Evolutionary conservation across 345 rosid genomes (phyloP), one percentile per base, ranked within the genome.

Genomic region (Arabis alpina): DNA sequence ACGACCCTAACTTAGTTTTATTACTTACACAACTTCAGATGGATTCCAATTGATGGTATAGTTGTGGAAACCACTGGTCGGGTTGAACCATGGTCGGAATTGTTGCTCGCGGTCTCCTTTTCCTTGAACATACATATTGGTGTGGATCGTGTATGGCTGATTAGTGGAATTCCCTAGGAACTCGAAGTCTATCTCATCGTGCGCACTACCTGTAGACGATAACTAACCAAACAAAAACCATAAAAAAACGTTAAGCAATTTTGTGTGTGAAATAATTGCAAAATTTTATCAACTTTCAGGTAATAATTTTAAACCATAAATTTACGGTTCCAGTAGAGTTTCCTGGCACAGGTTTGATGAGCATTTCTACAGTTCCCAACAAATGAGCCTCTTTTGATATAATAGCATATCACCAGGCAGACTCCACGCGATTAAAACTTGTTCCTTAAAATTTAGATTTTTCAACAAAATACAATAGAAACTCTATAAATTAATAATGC

Each of bases 11-110:
- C n/a, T n/a, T n/a, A n/a, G n/a, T n/a, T n/a, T n/a, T n/a, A n/a
- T n/a, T n/a, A 79, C 88, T 88, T 82, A 84, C 89, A 84, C 88
- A 61, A 82, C 70, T 79, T 39, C 76, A 2, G 86, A 66, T 54
- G 89, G 94, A 27, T 86, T 88, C 93, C 93, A 82, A 9, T 83
- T 87, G 39, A 92, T 85, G 47, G 96, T 92, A 75, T 89, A 86
- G 80, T 89, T 89, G 79, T 92, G 92, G 77, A 70, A 92, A 79
- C 84, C 85, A 45, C 74, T 81, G 43, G 87, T 80, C 2, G 87
- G 90, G 60, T 85, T 82, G 37, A 88, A 88, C 87, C 90, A 83
- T 10, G 75, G 84, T 48, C 64, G 45, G 71, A 86, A 86, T 43
- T 88, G 89, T 75, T 84, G 87, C 72, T 88, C 87, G 55, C 77